Evolutionary conservation across 352 stramenopile genomes (phyloP).

Genomic region (Paralagenidium karlingii): DNA sequence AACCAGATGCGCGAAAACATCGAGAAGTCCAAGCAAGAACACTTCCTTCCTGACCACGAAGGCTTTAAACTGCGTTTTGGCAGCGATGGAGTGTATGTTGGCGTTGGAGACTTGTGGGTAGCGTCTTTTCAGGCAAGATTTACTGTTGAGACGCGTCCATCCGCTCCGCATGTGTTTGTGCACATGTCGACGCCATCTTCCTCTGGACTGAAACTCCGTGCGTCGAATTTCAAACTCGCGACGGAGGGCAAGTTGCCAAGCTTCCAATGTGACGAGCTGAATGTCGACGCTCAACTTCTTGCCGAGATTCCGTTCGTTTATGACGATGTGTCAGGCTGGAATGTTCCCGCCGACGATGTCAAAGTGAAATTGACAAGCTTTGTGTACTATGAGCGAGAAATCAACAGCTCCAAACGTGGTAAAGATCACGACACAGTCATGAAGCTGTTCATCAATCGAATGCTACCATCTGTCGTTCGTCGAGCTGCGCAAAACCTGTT

Average conservation of each 20-base stretch:
- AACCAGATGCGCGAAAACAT: constrained; percentile 41
- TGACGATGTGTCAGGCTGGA: constrained; percentile 45
- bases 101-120: constrained; percentile 59
- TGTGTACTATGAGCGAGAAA: constrained; percentile 53
- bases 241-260: constrained; percentile 52
- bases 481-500: constrained; percentile 44
- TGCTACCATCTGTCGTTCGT: constrained; percentile 47
- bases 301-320: constrained; percentile 52
- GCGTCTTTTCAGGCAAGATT: constrained; percentile 63
- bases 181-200: constrained; percentile 43
- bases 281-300: constrained; percentile 54
- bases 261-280: constrained; percentile 67
- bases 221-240: constrained; percentile 47
- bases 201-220: constrained; percentile 42
- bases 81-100: constrained; percentile 55
- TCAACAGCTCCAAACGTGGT: constrained; percentile 34
- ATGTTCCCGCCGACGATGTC: constrained; percentile 35
- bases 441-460: constrained; percentile 67
- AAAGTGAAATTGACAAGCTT: constrained; percentile 57
- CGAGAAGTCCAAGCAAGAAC: constrained; percentile 53
- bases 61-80: constrained; percentile 46
- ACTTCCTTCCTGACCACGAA: constrained; percentile 51
- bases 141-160: constrained; percentile 44
- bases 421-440: constrained; percentile 67
- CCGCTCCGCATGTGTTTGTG: constrained; percentile 42